Base-by-base conservation (phyloP, 75 land plant genomes). In the Ceratopteris richardii region DNA sequence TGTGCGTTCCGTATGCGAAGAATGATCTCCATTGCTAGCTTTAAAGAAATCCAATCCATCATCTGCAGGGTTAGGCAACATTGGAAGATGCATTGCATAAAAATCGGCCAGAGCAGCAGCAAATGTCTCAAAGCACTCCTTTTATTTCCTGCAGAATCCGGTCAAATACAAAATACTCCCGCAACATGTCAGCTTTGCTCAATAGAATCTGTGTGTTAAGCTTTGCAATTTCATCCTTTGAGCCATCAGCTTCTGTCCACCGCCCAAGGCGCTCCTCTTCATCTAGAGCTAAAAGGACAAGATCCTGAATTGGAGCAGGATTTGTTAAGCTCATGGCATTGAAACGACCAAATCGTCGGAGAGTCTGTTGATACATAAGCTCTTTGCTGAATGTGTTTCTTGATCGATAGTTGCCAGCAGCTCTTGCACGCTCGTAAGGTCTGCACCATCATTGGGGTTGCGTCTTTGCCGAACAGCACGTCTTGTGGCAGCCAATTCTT, bases 1-100 rank as follows among this genome's bases (percentile, higher is more conserved):
- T n/a, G n/a, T n/a, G n/a, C n/a, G n/a, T n/a, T n/a, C n/a, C n/a
- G n/a, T n/a, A n/a, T n/a, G n/a, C n/a, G n/a, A n/a, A n/a, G n/a
- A n/a, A n/a, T n/a, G n/a, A n/a, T n/a, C n/a, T n/a, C n/a, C n/a
- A n/a, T n/a, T n/a, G n/a, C n/a, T n/a, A n/a, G n/a, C n/a, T n/a
- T n/a, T n/a, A n/a, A n/a, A n/a, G n/a, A n/a, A n/a, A n/a, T n/a
- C n/a, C n/a, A n/a, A n/a, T n/a, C n/a, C n/a, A n/a, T n/a, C n/a
- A n/a, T n/a, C n/a, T n/a, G n/a, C n/a, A n/a, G n/a, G n/a, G n/a
- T n/a, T n/a, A n/a, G n/a, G n/a, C n/a, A n/a, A n/a, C n/a, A n/a
- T n/a, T n/a, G n/a, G n/a, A n/a, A 86, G 88, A 71, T 90, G 88
- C 83, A 95, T 44, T 19, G 99, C 96, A 71, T 90, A 95, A 60